Conservation (phyloP, 2,329 filamentous ascomycete species). For the Clonostachys byssicola region DNA sequence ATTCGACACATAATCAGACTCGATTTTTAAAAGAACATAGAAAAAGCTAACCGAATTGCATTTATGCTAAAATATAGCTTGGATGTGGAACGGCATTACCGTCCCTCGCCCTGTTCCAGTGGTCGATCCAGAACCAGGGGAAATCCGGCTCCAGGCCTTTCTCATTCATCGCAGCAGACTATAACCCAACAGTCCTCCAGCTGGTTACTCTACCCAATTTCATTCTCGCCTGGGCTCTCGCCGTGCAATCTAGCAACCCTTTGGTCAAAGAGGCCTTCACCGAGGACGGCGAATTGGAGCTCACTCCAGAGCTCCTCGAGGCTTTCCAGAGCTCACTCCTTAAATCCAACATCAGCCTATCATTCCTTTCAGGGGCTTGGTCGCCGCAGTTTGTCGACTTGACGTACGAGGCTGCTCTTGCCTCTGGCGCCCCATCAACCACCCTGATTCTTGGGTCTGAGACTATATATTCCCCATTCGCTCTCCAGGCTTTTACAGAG, state of each 20-base stretch:
- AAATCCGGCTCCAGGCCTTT: slow-evolving; percentile 23
- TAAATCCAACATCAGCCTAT: slow-evolving; percentile 47
- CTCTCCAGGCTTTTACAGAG: slow-evolving; percentile 64
- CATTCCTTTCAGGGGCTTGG: slow-evolving; percentile 75
- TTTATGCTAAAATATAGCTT: slow-evolving; percentile 42
- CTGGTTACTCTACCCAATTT: slow-evolving; percentile 79
- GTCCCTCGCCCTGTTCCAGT: slow-evolving; percentile 67
- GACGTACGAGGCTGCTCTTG: slow-evolving; percentile 31
- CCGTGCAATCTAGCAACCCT: slow-evolving; percentile 25
- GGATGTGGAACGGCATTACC: slow-evolving; percentile 78
- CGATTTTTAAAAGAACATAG: background rate
- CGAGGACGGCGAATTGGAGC: slow-evolving; percentile 56
- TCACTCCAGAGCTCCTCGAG: slow-evolving; percentile 51
- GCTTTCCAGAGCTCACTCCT: slow-evolving; percentile 54
- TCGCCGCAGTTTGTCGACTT: slow-evolving; percentile 58
- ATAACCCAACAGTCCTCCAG: slow-evolving; percentile 73
- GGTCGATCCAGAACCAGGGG: slow-evolving; percentile 24
- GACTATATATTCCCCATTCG: slow-evolving; percentile 78
- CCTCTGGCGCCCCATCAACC: slow-evolving; percentile 1
- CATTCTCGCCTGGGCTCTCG: slow-evolving; percentile 62
- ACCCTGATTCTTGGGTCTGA: slow-evolving; percentile 69
- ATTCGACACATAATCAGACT: background rate
- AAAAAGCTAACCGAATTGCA: background rate
- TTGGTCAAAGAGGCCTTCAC: slow-evolving; percentile 39
- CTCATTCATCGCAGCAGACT: slow-evolving; percentile 69